Evolutionary conservation across 345 rosid species (phyloP), one percentile per base, ranked within the genome.

Genomic region (Excoecaria cochinchinensis): DNA sequence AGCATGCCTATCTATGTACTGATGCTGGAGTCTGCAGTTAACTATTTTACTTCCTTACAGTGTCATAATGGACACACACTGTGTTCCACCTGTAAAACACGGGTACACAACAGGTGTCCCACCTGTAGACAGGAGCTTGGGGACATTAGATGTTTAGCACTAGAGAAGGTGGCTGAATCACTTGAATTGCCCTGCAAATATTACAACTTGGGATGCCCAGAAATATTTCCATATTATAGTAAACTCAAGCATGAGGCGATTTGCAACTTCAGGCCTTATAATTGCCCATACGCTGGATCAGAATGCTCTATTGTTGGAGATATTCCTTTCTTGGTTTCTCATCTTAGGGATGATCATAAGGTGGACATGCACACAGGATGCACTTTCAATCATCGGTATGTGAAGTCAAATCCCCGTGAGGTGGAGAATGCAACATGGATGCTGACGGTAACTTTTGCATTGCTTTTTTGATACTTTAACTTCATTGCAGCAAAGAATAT

Each of bases 401-500:
- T 91, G 77, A 89, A 91, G 74, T 87, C 95, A 59, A 91, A 89
- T 73, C 95, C 93, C 3, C 90, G 91, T 6, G 93, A 90, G 87
- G 95, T 90, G 52, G 95, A 90, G 84, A 90, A 90, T 31, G 95
- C 95, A 13, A 90, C 91, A 48, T 91, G 93, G 95, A 91, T 91
- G 93, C 58, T 79, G 12, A 79, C 82, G 65, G 82, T 74, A 75
- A 69, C 22, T 70, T 7, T 70, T 25, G 48, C 25, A 25, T 38
- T 61, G 44, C 8, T 14, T 53, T 39, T 52, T 16, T 1, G 8
- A 24, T 3, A 6, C 10, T 22, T 70, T 59, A 6, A 59, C 36
- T 24, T 16, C 24, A n/a, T 39, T 19, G 47, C 15, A 0, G 22
- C 22, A 42, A 65, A 39, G 2, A 39, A 62, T 38, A 38, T 52